phyloP scores from a whole-genome alignment of 805 yeast genomes.

The Lipomyces mesembrius region DNA sequence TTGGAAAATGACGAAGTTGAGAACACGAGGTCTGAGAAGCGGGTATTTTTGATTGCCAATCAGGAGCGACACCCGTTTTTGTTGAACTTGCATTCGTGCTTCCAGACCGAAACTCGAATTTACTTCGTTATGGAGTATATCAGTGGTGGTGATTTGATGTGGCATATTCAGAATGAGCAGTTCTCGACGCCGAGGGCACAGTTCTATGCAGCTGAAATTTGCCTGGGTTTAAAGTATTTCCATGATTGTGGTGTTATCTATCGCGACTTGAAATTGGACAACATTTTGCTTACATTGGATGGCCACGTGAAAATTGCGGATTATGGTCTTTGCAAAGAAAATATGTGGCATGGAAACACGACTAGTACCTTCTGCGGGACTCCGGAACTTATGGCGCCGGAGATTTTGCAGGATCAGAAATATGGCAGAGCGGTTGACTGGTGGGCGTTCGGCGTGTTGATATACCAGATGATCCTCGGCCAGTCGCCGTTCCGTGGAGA shows the following conservation, averaged over 20 bases:
- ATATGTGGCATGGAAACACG: slow-evolving; percentile 80
- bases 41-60: slow-evolving; percentile 83
- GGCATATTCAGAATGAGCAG: slow-evolving; percentile 95
- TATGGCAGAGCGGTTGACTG: slow-evolving; percentile 96
- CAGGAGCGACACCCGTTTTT: slow-evolving; percentile 91
- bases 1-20: slow-evolving; percentile 96
- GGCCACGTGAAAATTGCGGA: slow-evolving; percentile 98
- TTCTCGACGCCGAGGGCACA: slow-evolving; percentile 91
- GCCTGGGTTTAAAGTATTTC: slow-evolving; percentile 86
- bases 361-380: slow-evolving; percentile 98
- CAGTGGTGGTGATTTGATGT: slow-evolving; percentile 98
- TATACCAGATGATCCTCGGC: slow-evolving; percentile 94
- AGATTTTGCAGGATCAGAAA: slow-evolving; percentile 87
- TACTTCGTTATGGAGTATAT: slow-evolving; percentile 98
- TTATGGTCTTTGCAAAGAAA: slow-evolving; percentile 95
- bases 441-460: slow-evolving; percentile 99
- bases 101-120: slow-evolving; percentile 96
- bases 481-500: slow-evolving; percentile 98
- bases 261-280: slow-evolving; percentile 94
- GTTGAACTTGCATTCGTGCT: slow-evolving; percentile 87
- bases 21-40: slow-evolving; percentile 90
- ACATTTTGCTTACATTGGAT: slow-evolving; percentile 81
- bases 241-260: slow-evolving; percentile 96
- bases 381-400: slow-evolving; percentile 99
- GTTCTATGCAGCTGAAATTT: slow-evolving; percentile 95